phyloP scores from a whole-genome alignment of 139 green algal species.

The Chlamydomonas schloesseri region DNA sequence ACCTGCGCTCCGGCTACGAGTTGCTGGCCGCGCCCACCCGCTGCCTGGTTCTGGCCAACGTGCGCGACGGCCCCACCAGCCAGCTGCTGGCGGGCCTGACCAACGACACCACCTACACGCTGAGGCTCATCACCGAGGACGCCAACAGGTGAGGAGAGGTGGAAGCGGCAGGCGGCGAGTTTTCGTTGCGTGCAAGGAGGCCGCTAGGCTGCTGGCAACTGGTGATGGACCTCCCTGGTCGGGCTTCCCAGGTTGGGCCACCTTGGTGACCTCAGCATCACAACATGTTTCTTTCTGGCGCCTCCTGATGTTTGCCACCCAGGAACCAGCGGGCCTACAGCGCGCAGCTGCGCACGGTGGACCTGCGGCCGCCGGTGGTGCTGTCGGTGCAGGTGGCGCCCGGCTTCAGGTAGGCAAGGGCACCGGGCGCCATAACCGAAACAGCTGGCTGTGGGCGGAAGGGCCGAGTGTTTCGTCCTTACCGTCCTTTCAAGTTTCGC shows the following conservation, averaged over 20 bases:
- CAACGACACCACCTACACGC: slow-evolving; percentile 55
- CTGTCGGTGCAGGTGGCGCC: slow-evolving; percentile 1
- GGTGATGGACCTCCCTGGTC: too few species aligned
- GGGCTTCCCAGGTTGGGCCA: too few species aligned
- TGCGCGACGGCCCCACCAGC: background rate
- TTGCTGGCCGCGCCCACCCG: background rate
- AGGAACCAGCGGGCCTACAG: slow-evolving; percentile 46
- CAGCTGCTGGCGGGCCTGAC: background rate
- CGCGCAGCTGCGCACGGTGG: slow-evolving; percentile 42
- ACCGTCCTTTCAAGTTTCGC: too few species aligned
- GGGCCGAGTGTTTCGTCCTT: too few species aligned
- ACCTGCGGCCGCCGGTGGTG: slow-evolving; percentile 53
- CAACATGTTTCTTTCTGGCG: too few species aligned
- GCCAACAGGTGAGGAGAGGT: background rate
- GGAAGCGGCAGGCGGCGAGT: too few species aligned
- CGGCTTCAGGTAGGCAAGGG: slow-evolving; percentile 36
- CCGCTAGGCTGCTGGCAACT: too few species aligned
- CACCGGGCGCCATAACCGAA: too few species aligned
- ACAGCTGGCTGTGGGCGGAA: too few species aligned
- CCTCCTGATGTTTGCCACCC: too few species aligned
- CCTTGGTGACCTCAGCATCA: background rate
- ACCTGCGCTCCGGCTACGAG: background rate
- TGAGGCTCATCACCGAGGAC: slow-evolving; percentile 44
- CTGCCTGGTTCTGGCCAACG: slow-evolving; percentile 15
- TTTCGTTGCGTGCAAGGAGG: too few species aligned